phyloP scores from a whole-genome alignment of 345 rosid genomes.

The Aegle marmelos region DNA sequence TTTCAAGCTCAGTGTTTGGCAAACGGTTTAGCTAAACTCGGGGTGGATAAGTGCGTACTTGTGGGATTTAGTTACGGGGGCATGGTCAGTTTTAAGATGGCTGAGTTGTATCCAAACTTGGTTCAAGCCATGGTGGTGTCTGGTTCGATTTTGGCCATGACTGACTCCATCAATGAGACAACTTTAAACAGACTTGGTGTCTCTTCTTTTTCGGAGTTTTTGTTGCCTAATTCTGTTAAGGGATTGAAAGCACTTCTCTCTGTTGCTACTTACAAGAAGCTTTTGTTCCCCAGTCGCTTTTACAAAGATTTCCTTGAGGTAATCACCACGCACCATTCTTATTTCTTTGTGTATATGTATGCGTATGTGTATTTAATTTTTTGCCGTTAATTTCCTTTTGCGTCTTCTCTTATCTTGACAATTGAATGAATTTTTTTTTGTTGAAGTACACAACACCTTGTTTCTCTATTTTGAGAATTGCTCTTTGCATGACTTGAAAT shows the following conservation, averaged over 20 bases:
- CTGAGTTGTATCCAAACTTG: constrained; percentile 65
- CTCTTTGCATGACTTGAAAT: background rate
- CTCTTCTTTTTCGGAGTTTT: constrained; percentile 69
- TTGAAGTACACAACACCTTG: background rate
- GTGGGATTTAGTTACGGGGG: constrained; percentile 96
- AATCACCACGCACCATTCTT: background rate
- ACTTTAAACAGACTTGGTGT: constrained; percentile 59
- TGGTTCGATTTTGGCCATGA: constrained; percentile 83
- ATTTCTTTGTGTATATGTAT: too few relatives aligned
- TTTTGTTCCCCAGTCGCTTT: constrained; percentile 84
- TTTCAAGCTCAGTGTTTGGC: constrained; percentile 79
- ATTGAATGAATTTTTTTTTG: background rate
- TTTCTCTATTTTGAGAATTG: background rate
- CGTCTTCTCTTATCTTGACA: background rate
- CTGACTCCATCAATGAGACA: constrained; percentile 54
- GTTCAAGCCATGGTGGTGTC: constrained; percentile 76
- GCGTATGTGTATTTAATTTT: background rate
- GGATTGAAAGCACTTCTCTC: constrained; percentile 81
- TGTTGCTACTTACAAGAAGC: constrained; percentile 71
- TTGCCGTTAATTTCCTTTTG: too few relatives aligned
- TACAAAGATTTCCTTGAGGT: constrained; percentile 84
- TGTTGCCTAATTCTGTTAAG: constrained; percentile 73
- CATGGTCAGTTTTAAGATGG: constrained; percentile 87
- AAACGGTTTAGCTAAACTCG: constrained; percentile 57
- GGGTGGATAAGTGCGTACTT: constrained; percentile 56